Conservation (phyloP, 805 yeast species). For the Yarrowia sp. region DNA sequence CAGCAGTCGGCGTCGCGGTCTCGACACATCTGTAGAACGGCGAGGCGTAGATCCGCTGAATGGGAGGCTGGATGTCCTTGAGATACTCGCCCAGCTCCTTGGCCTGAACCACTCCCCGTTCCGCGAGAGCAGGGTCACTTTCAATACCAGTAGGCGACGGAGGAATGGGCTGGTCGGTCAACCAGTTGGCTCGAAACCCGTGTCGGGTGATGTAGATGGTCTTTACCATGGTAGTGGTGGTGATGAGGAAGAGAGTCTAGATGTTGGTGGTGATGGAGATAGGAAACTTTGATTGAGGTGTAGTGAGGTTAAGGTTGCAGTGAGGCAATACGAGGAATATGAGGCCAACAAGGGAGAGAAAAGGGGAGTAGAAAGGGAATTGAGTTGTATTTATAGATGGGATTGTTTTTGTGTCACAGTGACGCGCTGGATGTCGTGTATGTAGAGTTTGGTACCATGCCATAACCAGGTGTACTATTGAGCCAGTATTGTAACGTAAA, state of each 20-base stretch:
- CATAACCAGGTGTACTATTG: no score
- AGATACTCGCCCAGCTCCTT: constrained; percentile 67
- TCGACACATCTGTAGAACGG: constrained; percentile 91
- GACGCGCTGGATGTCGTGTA: no score
- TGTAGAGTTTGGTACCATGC: no score
- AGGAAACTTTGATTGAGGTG: background rate
- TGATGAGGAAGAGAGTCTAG: background rate
- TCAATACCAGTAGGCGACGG: constrained; percentile 87
- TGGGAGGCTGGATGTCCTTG: constrained; percentile 47
- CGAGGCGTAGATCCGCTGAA: constrained; percentile 68
- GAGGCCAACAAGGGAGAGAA: no score
- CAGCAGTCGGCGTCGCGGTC: constrained; percentile 69
- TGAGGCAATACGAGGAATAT: no score
- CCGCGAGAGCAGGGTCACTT: constrained; percentile 83
- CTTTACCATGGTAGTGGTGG: constrained; percentile 30
- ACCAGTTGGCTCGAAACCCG: constrained; percentile 89
- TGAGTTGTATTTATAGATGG: no score
- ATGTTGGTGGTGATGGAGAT: background rate
- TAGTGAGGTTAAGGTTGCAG: no score
- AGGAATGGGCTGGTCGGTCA: constrained; percentile 50
- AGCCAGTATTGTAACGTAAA: no score
- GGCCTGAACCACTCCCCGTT: constrained; percentile 86
- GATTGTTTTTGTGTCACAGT: no score
- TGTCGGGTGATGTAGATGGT: constrained; percentile 46
- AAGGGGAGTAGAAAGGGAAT: no score